Conservation (phyloP, 2,329 filamentous ascomycete genomes). For the Colletotrichum lentis region DNA sequence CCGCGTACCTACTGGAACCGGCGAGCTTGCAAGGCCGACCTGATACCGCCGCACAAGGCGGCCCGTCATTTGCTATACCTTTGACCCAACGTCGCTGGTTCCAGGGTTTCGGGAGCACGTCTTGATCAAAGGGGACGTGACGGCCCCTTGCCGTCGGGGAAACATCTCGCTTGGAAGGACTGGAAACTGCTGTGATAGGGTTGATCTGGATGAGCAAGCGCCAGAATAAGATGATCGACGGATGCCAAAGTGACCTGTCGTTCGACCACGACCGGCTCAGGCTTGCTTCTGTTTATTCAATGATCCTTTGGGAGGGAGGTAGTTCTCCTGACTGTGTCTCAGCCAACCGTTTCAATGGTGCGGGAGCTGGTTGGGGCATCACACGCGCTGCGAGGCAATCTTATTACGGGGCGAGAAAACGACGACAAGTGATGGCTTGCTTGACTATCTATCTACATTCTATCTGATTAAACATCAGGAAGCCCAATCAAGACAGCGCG, state of each 20-base stretch:
- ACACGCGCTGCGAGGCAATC: background rate
- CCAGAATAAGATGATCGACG: no score
- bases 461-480: slow-evolving; percentile 35
- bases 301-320: no score
- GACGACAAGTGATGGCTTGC: background rate
- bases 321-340: no score
- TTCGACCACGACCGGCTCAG: no score
- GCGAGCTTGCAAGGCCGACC: no score
- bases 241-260: background rate
- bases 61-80: background rate
- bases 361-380: background rate
- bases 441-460: slow-evolving; percentile 23
- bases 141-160: background rate
- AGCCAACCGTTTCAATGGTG: background rate
- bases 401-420: background rate
- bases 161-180: background rate
- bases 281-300: no score
- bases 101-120: background rate
- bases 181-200: background rate
- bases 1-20: no score
- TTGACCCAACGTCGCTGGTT: background rate
- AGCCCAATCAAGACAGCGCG: slow-evolving; percentile 41
- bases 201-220: no score
- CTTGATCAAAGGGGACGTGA: background rate
- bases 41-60: no score